phyloP scores from a whole-genome alignment of 1,284 basidiomycete species.

The Boletellus sp. region DNA sequence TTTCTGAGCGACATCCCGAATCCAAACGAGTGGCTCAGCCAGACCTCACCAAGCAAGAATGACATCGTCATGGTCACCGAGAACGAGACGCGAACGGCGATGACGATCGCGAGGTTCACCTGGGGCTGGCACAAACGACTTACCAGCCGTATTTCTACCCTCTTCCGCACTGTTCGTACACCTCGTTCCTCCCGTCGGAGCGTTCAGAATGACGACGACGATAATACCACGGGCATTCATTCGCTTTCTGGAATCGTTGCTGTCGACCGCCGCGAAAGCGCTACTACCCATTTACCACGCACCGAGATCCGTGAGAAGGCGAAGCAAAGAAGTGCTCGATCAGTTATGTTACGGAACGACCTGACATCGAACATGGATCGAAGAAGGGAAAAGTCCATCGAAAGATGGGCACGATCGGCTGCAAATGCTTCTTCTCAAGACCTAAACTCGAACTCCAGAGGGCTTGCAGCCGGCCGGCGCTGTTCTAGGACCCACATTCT shows the following conservation, averaged over 20 bases:
- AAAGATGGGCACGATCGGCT: conserved; percentile 33
- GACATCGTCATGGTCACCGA: conserved; percentile 68
- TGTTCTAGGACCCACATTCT: conserved; percentile 18
- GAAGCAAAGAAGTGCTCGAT: conserved; percentile 18
- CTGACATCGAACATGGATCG: conserved; percentile 19
- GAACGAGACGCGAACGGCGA: conserved; percentile 79
- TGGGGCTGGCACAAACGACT: conserved; percentile 50
- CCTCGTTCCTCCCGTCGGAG: conserved; percentile 37
- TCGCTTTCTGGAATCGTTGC: conserved; percentile 22
- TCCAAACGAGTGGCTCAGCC: conserved; percentile 73
- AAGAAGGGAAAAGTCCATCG: conserved; percentile 34
- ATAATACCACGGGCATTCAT: conserved; percentile 31
- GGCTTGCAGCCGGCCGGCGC: conserved; percentile 6
- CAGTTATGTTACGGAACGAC: conserved; percentile 21
- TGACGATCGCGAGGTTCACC: conserved; percentile 57
- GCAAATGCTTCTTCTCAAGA: conserved; percentile 21
- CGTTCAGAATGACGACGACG: conserved; percentile 24
- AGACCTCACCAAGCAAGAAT: conserved; percentile 64
- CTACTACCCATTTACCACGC: conserved; percentile 6
- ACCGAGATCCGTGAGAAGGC: conserved; percentile 17
- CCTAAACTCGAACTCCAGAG: conserved; percentile 10
- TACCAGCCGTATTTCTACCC: conserved; percentile 42
- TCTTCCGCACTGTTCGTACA: conserved; percentile 43
- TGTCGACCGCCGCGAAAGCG: conserved; percentile 23
- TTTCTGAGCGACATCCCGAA: conserved; percentile 73